Conservation (phyloP, 1,284 basidiomycete genomes). For the Ceratobasidium sp. region DNA sequence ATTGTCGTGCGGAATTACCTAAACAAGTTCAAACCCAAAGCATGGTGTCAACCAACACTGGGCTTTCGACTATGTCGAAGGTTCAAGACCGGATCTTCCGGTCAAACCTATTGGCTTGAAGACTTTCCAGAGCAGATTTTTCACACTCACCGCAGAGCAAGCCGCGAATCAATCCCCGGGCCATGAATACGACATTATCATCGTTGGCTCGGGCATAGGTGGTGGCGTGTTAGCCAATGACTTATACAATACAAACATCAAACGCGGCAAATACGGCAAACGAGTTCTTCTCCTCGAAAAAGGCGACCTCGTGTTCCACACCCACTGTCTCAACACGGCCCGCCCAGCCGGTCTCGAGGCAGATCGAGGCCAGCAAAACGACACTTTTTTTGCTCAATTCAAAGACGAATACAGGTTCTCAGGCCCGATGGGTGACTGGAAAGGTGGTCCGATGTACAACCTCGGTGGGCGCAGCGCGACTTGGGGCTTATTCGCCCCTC, state of each 20-base stretch:
- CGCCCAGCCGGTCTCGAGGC: slow-evolving; percentile 48
- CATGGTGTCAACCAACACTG: background rate
- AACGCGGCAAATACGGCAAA: slow-evolving; percentile 46
- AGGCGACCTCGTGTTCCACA: slow-evolving; percentile 50
- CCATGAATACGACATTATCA: slow-evolving; percentile 52
- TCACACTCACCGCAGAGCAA: slow-evolving; percentile 42
- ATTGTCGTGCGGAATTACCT: background rate
- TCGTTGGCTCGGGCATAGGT: slow-evolving; percentile 51
- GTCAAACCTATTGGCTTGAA: background rate
- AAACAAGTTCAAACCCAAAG: background rate
- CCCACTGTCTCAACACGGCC: slow-evolving; percentile 51
- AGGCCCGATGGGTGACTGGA: slow-evolving; percentile 43
- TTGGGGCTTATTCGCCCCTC: slow-evolving; percentile 51
- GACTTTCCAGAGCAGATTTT: slow-evolving; percentile 32
- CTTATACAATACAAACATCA: slow-evolving; percentile 49
- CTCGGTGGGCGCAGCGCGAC: slow-evolving; percentile 49
- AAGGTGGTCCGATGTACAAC: slow-evolving; percentile 47
- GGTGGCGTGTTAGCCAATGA: slow-evolving; percentile 49
- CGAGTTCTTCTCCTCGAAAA: slow-evolving; percentile 50
- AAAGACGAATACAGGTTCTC: slow-evolving; percentile 45
- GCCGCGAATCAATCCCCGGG: slow-evolving; percentile 4
- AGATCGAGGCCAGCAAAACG: slow-evolving; percentile 50
- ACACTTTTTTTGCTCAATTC: slow-evolving; percentile 49
- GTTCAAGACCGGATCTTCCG: background rate
- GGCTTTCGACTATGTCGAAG: background rate